These are phyloP conservation scores for Phytophthora pisi DNA, from an alignment of 352 stramenopile genomes.

Conservation along the genomic window DNA sequence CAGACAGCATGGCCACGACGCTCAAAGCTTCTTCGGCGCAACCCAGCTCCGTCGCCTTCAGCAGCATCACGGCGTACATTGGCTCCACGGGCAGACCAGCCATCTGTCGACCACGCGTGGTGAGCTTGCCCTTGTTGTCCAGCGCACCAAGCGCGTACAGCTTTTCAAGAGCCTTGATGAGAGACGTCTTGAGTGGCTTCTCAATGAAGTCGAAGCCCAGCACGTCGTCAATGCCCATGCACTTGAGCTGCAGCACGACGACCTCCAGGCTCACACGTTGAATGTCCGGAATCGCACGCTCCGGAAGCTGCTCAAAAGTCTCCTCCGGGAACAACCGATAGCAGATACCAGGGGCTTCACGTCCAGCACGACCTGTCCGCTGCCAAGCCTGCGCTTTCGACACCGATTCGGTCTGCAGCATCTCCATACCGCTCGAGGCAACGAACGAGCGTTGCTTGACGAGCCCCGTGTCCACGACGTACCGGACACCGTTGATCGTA, in stretches of 20 bases:
- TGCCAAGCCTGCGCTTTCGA: constrained; percentile 93
- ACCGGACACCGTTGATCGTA: constrained; percentile 97
- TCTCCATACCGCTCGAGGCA: constrained; percentile 89
- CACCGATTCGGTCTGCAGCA: constrained; percentile 84
- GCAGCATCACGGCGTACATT: constrained; percentile 89
- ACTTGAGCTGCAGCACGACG: constrained; percentile 87
- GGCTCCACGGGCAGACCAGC: constrained; percentile 87
- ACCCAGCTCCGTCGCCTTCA: constrained; percentile 76
- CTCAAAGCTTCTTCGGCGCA: constrained; percentile 87
- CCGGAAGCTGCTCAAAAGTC: constrained; percentile 81
- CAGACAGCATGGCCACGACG: constrained; percentile 89
- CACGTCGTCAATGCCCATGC: constrained; percentile 86
- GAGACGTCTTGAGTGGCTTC: constrained; percentile 71
- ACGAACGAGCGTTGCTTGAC: constrained; percentile 90
- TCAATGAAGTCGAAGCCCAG: constrained; percentile 91
- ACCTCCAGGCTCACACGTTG: constrained; percentile 88
- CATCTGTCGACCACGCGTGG: constrained; percentile 80
- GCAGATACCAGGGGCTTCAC: constrained; percentile 81
- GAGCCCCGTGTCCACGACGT: constrained; percentile 86
- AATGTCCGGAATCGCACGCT: constrained; percentile 82
- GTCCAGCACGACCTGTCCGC: constrained; percentile 86
- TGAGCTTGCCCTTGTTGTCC: constrained; percentile 67
- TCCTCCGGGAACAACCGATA: constrained; percentile 87
- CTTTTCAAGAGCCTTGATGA: constrained; percentile 86
- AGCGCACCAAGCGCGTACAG: constrained; percentile 80